These are phyloP conservation scores for Neonectria ditissima DNA, from an alignment of 2,329 filamentous ascomycete genomes.

Conservation along the genomic window DNA sequence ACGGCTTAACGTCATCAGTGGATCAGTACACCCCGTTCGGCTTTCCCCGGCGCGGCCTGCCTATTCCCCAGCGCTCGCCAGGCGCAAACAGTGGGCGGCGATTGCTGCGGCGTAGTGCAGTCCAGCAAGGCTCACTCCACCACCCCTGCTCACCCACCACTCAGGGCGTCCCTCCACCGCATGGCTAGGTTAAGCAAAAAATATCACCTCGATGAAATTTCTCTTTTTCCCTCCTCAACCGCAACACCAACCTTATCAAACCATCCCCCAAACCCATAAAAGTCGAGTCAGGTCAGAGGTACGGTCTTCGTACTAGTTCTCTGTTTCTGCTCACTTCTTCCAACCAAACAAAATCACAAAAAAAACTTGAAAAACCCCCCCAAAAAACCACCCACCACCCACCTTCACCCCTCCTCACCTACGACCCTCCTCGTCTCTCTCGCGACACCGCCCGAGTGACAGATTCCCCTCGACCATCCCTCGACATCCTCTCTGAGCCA, in stretches of 20 bases:
- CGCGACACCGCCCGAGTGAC: slow-evolving; percentile 47
- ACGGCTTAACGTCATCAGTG: slow-evolving; percentile 26
- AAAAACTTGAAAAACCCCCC: slow-evolving; percentile 70
- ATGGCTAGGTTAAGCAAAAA: slow-evolving; percentile 50
- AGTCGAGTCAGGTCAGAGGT: slow-evolving; percentile 66
- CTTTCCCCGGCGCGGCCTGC: slow-evolving; percentile 14
- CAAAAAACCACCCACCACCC: slow-evolving; percentile 66
- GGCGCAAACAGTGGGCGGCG: slow-evolving; percentile 17
- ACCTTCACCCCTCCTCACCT: slow-evolving; percentile 37
- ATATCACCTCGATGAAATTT: slow-evolving; percentile 52
- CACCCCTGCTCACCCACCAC: slow-evolving; percentile 32
- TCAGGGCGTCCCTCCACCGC: slow-evolving; percentile 37
- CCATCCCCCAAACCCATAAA: slow-evolving; percentile 56
- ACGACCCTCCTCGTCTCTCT: slow-evolving; percentile 45
- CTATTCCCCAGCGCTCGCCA: slow-evolving; percentile 10
- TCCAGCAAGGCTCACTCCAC: slow-evolving; percentile 31
- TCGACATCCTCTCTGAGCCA: slow-evolving; percentile 40
- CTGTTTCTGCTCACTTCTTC: slow-evolving; percentile 69
- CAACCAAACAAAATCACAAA: slow-evolving; percentile 65
- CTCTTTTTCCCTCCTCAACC: slow-evolving; percentile 57
- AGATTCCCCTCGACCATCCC: slow-evolving; percentile 31
- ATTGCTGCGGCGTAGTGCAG: slow-evolving; percentile 15
- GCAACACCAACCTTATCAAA: slow-evolving; percentile 64
- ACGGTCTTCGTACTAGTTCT: slow-evolving; percentile 69
- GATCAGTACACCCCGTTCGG: slow-evolving; percentile 22